These are phyloP conservation scores for Haematococcus lacustris DNA, from an alignment of 139 green algal genomes.

Conservation along the genomic window DNA sequence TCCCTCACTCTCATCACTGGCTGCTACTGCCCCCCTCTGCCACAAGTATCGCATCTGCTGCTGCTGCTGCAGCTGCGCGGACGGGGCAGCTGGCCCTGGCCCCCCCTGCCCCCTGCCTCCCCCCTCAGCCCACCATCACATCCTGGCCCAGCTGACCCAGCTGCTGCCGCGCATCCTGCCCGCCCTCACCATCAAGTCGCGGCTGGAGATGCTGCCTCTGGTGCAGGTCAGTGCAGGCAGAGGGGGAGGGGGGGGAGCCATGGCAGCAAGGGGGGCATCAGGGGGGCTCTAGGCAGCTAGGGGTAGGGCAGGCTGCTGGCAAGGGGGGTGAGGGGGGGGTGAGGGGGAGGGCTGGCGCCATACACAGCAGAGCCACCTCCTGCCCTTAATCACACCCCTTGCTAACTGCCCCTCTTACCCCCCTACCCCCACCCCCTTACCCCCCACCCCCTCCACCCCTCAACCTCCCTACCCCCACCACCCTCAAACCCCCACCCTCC, in stretches of 20 bases:
- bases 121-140: no score
- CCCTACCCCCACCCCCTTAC: neutral
- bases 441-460: neutral
- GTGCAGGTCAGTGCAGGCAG: slow-evolving; percentile 17
- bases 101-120: no score
- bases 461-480: neutral
- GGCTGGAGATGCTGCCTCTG: slow-evolving; percentile 26
- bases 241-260: neutral
- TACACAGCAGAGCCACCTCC: no score
- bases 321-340: no score
- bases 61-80: no score
- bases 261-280: neutral
- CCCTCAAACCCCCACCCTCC: neutral
- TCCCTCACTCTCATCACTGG: no score
- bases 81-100: no score
- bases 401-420: neutral
- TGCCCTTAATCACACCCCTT: no score
- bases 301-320: no score
- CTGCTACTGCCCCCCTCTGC: no score
- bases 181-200: slow-evolving; percentile 23
- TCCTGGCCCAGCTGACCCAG: slow-evolving; percentile 14
- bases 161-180: slow-evolving; percentile 25
- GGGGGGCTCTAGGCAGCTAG: neutral
- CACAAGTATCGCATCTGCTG: no score
- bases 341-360: no score